Evolutionary conservation across 2,329 filamentous ascomycete species (phyloP).

Genomic region (Venturia oleaginea): DNA sequence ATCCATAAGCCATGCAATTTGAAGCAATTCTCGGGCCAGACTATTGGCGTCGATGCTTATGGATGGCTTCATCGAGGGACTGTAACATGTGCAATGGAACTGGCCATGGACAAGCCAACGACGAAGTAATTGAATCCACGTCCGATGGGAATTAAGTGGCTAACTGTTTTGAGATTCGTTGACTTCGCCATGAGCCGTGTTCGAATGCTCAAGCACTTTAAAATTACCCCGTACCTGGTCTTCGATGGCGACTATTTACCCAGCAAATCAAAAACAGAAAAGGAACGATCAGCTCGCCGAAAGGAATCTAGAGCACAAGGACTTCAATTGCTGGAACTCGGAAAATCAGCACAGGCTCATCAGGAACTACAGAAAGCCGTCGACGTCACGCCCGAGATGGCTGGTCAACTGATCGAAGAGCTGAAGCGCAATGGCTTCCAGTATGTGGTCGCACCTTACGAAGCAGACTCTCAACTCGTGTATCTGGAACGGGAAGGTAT

Average conservation of each 20-base stretch:
- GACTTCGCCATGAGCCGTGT: conserved; percentile 86
- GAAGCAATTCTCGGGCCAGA: conserved; percentile 79
- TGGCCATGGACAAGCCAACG: conserved; percentile 81
- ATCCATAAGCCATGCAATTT: conserved; percentile 85
- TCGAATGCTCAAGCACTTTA: conserved; percentile 88
- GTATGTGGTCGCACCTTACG: conserved; percentile 92
- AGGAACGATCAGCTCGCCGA: conserved; percentile 62
- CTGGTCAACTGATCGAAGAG: conserved; percentile 80
- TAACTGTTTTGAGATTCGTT: conserved; percentile 55
- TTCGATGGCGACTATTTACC: conserved; percentile 95
- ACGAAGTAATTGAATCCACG: conserved; percentile 53
- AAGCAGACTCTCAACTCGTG: conserved; percentile 93
- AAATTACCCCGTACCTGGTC: conserved; percentile 86
- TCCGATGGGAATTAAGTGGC: conserved; percentile 18
- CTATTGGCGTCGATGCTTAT: conserved; percentile 91
- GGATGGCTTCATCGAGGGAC: conserved; percentile 96
- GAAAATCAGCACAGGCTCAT: conserved; percentile 71
- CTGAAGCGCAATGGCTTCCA: conserved; percentile 70
- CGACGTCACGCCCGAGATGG: conserved; percentile 95
- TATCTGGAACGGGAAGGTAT: conserved; percentile 83
- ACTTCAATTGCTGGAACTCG: conserved; percentile 69
- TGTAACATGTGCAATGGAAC: conserved; percentile 79
- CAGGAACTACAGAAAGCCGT: conserved; percentile 89
- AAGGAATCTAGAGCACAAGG: conserved; percentile 69
- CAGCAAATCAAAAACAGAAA: conserved; percentile 83